Conservation (phyloP, 352 stramenopile genomes). For the Discostella stelligera region DNA sequence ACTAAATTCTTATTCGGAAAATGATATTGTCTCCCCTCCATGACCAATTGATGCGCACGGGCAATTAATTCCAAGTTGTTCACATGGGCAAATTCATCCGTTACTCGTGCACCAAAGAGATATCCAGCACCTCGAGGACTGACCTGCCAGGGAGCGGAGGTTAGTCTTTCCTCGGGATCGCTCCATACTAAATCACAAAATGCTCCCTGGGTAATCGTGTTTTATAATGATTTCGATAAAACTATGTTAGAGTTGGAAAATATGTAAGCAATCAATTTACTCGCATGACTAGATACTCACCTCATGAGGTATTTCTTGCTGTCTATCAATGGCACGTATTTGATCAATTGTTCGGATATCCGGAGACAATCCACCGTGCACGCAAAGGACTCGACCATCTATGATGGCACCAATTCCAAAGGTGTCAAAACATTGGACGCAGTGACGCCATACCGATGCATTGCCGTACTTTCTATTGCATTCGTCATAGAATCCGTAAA, state of each 20-base stretch:
- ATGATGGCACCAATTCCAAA: slow-evolving; percentile 97
- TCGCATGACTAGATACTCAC: not conserved
- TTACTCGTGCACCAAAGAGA: slow-evolving; percentile 97
- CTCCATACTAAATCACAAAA: slow-evolving; percentile 96
- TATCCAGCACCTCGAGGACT: slow-evolving; percentile 96
- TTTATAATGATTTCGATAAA: slow-evolving; percentile 50
- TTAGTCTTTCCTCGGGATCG: slow-evolving; percentile 89
- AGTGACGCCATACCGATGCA: slow-evolving; percentile 99
- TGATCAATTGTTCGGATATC: slow-evolving; percentile 97
- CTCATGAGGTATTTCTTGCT: slow-evolving; percentile 98
- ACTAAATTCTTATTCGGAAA: slow-evolving; percentile 95
- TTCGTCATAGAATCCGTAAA: slow-evolving; percentile 99
- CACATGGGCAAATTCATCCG: slow-evolving; percentile 97
- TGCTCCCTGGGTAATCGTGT: slow-evolving; percentile 85
- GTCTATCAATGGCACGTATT: slow-evolving; percentile 93
- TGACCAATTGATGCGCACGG: slow-evolving; percentile 96
- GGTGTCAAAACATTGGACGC: slow-evolving; percentile 99
- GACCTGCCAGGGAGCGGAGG: slow-evolving; percentile 96
- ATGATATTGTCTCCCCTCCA: slow-evolving; percentile 91
- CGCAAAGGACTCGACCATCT: slow-evolving; percentile 98
- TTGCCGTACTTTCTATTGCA: slow-evolving; percentile 96
- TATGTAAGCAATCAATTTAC: not conserved
- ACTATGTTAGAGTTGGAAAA: slow-evolving; percentile 86
- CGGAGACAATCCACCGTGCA: slow-evolving; percentile 97
- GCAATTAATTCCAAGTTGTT: slow-evolving; percentile 98